A percentile compares a stretch with the other conserved stretches of the same genome.
Evolutionary conservation across 306 rosid genomes (phyloP).

Genomic region (Carpinus viminea): DNA sequence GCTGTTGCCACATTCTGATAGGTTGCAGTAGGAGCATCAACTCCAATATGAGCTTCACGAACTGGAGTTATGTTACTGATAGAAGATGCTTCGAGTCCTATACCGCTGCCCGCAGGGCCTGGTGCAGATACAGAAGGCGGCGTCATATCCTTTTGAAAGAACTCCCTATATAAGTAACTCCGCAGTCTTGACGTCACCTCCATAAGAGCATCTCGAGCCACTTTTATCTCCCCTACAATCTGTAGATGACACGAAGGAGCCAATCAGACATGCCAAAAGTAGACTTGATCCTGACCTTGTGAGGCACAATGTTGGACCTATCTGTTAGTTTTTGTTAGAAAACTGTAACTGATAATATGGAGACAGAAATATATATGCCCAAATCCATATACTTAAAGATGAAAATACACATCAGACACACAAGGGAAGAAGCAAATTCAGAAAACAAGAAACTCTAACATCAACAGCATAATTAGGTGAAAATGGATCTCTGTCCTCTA

Average conservation of each 20-base stretch:
- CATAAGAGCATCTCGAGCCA: slow-evolving; percentile 86
- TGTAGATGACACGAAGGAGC: slow-evolving; percentile 34
- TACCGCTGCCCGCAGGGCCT: slow-evolving; percentile 31
- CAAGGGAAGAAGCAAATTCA: slow-evolving; percentile 6
- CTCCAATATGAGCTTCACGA: slow-evolving; percentile 43
- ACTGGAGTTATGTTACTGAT: slow-evolving; percentile 42
- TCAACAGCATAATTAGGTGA: background rate
- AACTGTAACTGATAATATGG: too few species aligned
- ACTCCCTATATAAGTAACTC: slow-evolving; percentile 72
- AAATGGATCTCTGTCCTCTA: background rate
- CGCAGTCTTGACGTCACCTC: slow-evolving; percentile 92
- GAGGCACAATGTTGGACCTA: too few species aligned
- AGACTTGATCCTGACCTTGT: slow-evolving; percentile 4
- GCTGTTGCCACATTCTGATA: slow-evolving; percentile 58
- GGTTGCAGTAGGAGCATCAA: slow-evolving; percentile 43
- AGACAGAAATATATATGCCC: too few species aligned
- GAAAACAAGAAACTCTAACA: background rate
- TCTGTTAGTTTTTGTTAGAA: too few species aligned
- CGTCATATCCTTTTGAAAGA: slow-evolving; percentile 60
- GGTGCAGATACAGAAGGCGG: slow-evolving; percentile 49
- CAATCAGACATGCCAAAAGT: slow-evolving; percentile 28
- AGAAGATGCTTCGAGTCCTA: slow-evolving; percentile 53
- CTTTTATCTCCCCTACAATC: slow-evolving; percentile 94
- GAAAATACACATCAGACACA: too few species aligned
- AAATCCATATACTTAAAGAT: too few species aligned